Evolutionary conservation across 495 filamentous ascomycete species (phyloP), one percentile per base, ranked within the genome.

Genomic region (Cetradonia linearis): DNA sequence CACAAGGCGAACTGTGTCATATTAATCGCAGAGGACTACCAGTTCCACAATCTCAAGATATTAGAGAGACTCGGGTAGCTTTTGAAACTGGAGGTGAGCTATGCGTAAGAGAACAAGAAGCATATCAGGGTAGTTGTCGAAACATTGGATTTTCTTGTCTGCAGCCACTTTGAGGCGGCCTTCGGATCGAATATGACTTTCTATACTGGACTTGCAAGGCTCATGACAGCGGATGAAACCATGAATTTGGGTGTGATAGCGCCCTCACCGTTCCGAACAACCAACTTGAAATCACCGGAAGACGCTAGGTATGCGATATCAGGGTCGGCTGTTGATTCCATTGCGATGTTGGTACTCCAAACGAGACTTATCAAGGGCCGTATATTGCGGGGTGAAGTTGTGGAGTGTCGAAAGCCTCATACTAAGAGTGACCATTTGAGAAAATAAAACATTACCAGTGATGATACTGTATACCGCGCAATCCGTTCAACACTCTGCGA

Each of bases 201-300:
- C 58, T 47, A 53, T 3, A 53, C 47, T 4, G 58, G 23, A n/a
- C 58, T 60, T 25, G 58, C 58, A 2, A 38, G n/a, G 30, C 58
- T 11, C 58, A 60, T 36, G 40, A 31, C 34, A 10, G 34, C 31
- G 30, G 46, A 52, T 23, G 33, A 52, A 11, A 42, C 58, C 2
- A 38, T n/a, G 2, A 60, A 18, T n/a, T 42, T 13, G 6, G 6
- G 38, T 42, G 6, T n/a, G 38, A 16, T 42, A 16, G n/a, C n/a
- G n/a, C n/a, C n/a, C n/a, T n/a, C n/a, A n/a, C n/a, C n/a, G n/a
- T n/a, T n/a, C n/a, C n/a, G n/a, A n/a, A n/a, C n/a, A n/a, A n/a
- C n/a, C n/a, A n/a, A n/a, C n/a, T n/a, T n/a, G n/a, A n/a, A n/a
- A n/a, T n/a, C n/a, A n/a, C n/a, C n/a, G n/a, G n/a, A n/a, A n/a